Conservation (phyloP, 345 rosid species). For the Xanthoceras sorbifolium region DNA sequence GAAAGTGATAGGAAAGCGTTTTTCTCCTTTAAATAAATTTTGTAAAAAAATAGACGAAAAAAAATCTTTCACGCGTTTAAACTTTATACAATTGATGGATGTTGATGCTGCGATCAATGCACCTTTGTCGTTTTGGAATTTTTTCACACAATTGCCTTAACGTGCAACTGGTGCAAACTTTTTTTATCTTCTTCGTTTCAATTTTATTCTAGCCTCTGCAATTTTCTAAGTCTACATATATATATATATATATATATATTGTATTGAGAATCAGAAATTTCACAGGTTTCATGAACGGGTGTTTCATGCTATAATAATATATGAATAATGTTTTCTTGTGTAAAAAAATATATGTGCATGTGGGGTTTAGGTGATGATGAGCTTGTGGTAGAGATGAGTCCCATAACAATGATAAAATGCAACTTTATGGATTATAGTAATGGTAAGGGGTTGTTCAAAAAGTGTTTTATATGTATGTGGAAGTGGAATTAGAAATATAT, state of each 20-base stretch:
- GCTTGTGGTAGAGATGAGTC: neutral
- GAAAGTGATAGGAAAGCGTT: neutral
- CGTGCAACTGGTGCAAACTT: slow-evolving; percentile 16
- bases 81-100: neutral
- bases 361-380: neutral
- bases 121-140: slow-evolving; percentile 3
- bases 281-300: neutral
- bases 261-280: neutral
- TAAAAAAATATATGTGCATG: neutral
- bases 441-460: neutral
- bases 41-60: neutral
- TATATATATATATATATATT: too few relatives aligned
- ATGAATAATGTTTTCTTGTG: too few relatives aligned
- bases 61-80: slow-evolving; percentile 7
- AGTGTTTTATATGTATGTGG: neutral
- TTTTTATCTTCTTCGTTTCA: neutral
- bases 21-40: neutral
- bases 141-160: slow-evolving; percentile 2
- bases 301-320: neutral
- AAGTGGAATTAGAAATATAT: too few relatives aligned
- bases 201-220: neutral
- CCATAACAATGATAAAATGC: neutral
- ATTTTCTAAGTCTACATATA: neutral
- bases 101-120: slow-evolving; percentile 24
- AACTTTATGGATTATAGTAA: neutral